These are phyloP conservation scores for Hypoxylon lienhwacheense DNA, from an alignment of 495 filamentous ascomycete genomes.

Conservation along the genomic window DNA sequence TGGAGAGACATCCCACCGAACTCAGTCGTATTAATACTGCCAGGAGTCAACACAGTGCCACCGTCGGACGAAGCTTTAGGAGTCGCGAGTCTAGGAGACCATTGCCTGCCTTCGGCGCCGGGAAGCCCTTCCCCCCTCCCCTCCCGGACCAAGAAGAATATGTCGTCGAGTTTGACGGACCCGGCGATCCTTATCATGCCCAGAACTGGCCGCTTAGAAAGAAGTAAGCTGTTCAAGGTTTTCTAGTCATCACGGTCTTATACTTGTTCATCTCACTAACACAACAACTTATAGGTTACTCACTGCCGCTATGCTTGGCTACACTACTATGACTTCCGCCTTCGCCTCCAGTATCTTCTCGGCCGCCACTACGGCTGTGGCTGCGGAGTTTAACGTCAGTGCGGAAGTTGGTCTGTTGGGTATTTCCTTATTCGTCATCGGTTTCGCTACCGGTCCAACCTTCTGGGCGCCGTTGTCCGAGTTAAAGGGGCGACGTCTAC, in stretches of 20 bases:
- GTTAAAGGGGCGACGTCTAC: constrained; percentile 71
- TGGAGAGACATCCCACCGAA: constrained; percentile 75
- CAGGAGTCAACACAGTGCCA: constrained; percentile 71
- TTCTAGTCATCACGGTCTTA: neutral
- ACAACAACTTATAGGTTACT: constrained; percentile 49
- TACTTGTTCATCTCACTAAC: constrained; percentile 35
- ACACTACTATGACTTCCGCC: constrained; percentile 72
- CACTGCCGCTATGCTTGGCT: constrained; percentile 74
- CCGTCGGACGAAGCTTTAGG: constrained; percentile 65
- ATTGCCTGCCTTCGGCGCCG: constrained; percentile 64
- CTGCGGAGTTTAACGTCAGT: constrained; percentile 56
- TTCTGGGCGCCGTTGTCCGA: constrained; percentile 77
- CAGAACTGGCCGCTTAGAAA: constrained; percentile 80
- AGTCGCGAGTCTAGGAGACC: constrained; percentile 57
- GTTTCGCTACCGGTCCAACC: constrained; percentile 68
- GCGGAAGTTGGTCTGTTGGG: constrained; percentile 65
- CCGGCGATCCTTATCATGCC: constrained; percentile 76
- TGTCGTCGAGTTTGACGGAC: constrained; percentile 84
- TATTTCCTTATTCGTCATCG: constrained; percentile 70
- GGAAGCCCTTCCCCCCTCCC: constrained; percentile 75
- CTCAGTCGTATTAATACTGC: constrained; percentile 76
- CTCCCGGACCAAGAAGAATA: constrained; percentile 77
- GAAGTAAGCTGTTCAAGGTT: constrained; percentile 58
- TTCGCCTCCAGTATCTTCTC: constrained; percentile 75
- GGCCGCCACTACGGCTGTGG: constrained; percentile 58